phyloP scores from a whole-genome alignment of 345 rosid genomes.

The Bruguiera sexangula region DNA sequence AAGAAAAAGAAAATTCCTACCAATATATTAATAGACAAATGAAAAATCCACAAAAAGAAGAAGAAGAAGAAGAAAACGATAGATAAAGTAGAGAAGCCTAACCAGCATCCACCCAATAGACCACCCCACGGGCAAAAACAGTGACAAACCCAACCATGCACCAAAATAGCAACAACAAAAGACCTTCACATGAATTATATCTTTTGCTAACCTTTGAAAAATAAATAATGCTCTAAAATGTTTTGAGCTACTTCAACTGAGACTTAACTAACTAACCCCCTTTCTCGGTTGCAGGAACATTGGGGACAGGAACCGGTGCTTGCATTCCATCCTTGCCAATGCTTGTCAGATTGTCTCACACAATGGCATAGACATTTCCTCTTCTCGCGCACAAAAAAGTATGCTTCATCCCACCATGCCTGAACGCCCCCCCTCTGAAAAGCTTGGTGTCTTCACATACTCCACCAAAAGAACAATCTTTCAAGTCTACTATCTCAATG shows the following conservation, averaged over 20 bases:
- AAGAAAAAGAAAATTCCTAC: too few species aligned
- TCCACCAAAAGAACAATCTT: slow-evolving; percentile 1
- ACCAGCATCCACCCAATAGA: slow-evolving; percentile 4
- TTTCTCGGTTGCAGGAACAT: background rate
- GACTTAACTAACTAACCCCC: slow-evolving; percentile 4
- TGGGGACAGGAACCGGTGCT: background rate
- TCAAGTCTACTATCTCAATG: background rate
- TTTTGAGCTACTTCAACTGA: slow-evolving; percentile 16
- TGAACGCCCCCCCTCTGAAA: background rate
- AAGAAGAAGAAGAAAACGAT: background rate
- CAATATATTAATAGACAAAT: background rate
- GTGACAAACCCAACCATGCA: background rate
- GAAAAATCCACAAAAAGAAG: background rate
- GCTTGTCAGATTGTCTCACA: background rate
- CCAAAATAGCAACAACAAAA: background rate
- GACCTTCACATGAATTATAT: slow-evolving; percentile 3
- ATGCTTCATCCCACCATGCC: background rate
- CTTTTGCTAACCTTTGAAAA: slow-evolving; percentile 18
- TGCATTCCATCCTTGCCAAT: background rate
- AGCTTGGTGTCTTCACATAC: slow-evolving; percentile 2
- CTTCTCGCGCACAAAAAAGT: background rate
- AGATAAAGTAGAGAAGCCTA: background rate
- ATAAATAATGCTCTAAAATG: slow-evolving; percentile 19
- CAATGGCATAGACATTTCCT: slow-evolving; percentile 4
- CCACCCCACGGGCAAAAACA: background rate